phyloP scores from a whole-genome alignment of 2,329 filamentous ascomycete genomes.

The Trichoderma gracile region DNA sequence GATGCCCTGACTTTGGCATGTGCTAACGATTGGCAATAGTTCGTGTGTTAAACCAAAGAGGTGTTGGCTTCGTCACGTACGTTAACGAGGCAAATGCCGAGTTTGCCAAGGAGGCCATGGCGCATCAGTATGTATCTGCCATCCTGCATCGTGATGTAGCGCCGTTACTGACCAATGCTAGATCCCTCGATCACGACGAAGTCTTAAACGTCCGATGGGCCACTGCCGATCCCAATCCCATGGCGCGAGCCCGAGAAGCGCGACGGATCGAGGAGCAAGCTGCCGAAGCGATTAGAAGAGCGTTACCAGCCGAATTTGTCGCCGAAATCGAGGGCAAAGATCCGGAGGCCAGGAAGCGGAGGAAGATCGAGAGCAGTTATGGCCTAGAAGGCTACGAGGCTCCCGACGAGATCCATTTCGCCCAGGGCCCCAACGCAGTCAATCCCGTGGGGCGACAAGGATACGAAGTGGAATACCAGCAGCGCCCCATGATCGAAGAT shows the following conservation, averaged over 20 bases:
- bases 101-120: constrained; percentile 95
- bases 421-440: constrained; percentile 69
- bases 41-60: constrained; percentile 82
- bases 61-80: constrained; percentile 95
- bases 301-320: constrained; percentile 85
- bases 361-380: constrained; percentile 86
- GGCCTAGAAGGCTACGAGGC: constrained; percentile 90
- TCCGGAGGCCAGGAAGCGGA: constrained; percentile 80
- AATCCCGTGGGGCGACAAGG: constrained; percentile 60
- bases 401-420: constrained; percentile 91
- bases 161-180: neutral
- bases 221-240: constrained; percentile 91
- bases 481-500: constrained; percentile 58
- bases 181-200: constrained; percentile 81
- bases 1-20: neutral
- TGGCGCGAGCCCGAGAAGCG: constrained; percentile 90
- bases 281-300: constrained; percentile 85
- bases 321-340: constrained; percentile 92
- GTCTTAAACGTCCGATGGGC: constrained; percentile 97
- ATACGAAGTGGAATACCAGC: constrained; percentile 64
- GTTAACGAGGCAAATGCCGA: constrained; percentile 85
- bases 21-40: constrained; percentile 39
- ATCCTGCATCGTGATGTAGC: neutral
- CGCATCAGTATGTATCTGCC: constrained; percentile 62
- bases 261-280: constrained; percentile 91